Base-by-base conservation (phyloP, 2,329 filamentous ascomycete genomes). In the Aspergillus novofumigatus region DNA sequence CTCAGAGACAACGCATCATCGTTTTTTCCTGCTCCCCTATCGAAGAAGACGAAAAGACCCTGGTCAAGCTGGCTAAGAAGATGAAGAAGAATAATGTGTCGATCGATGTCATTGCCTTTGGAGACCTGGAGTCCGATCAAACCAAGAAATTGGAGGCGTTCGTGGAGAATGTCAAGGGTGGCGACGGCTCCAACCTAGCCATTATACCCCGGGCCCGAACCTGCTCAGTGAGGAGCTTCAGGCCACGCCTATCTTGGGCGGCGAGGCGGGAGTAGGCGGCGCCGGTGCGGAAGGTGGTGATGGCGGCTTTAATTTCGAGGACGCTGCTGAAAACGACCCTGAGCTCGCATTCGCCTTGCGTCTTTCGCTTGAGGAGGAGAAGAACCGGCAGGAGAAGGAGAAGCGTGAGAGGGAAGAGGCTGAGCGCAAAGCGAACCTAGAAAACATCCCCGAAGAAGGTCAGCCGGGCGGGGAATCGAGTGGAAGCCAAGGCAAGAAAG, bases 311-410 rank as follows among this genome's bases (percentile, higher is more conserved):
- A 86, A 88, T 60, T 95, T 91, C 67, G 90, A 92, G 66, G 94
- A 97, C 74, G 92, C 93, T 14, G 89, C 88, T 54, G 83, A 92
- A 69, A 72, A 75, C 47, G 94, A 99, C 71, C 94, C 94, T 3
- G 94, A 99, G 75, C 80, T 99, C 69, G 94, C 94, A 23, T 85
- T 99, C 65, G 94, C 94, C 53, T 80, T 99, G 72, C 87, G 94
- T 62, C 96, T 99, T 91, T 96, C 91, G 76, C 91, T 96, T 84
- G 94, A 99, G 74, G 94, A 99, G 73, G 94, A 99, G 77, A 95
- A 95, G 80, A 92, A 92, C 60, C 83, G 94, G 68, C 88, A 95
- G 76, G 92, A 96, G 74, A 91, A 91, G 77, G 86, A 89, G 69
- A 90, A 88, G 66, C 86, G 87, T 67, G 86, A 91, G 62, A 88